phyloP scores from a whole-genome alignment of 768 basidiomycete genomes.

The Pleurotus eryngii region DNA sequence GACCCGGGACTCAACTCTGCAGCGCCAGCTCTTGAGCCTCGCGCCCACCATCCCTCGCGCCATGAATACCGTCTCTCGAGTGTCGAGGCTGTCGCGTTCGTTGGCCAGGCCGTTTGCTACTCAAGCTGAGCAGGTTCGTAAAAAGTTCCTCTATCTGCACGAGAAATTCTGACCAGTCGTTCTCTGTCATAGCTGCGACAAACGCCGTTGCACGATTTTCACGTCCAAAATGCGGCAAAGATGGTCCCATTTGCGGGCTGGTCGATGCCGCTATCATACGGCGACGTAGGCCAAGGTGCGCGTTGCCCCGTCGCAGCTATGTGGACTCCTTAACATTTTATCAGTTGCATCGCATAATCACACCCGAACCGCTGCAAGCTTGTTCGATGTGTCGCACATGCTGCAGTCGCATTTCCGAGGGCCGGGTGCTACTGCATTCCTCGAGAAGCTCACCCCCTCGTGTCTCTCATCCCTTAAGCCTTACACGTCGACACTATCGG shows the following conservation, averaged over 20 bases:
- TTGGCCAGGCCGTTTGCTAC: slow-evolving; percentile 4
- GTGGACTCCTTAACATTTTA: neutral
- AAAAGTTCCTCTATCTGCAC: neutral
- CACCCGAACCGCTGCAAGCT: slow-evolving; percentile 74
- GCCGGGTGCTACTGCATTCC: slow-evolving; percentile 70
- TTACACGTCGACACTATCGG: slow-evolving; percentile 82
- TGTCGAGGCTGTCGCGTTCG: slow-evolving; percentile 1
- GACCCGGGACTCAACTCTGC: neutral
- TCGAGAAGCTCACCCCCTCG: slow-evolving; percentile 89
- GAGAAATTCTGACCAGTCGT: neutral
- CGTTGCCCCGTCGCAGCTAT: neutral
- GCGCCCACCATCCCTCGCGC: neutral
- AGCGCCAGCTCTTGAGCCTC: neutral
- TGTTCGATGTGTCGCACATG: slow-evolving; percentile 99
- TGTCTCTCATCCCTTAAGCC: slow-evolving; percentile 64
- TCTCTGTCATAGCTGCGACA: slow-evolving; percentile 15
- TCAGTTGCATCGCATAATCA: slow-evolving; percentile 89
- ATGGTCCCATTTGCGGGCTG: slow-evolving; percentile 98
- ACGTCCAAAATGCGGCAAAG: slow-evolving; percentile 77
- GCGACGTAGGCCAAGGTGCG: slow-evolving; percentile 74
- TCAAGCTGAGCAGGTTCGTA: slow-evolving; percentile 4
- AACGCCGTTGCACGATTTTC: slow-evolving; percentile 88
- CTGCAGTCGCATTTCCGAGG: slow-evolving; percentile 90
- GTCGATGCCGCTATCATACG: slow-evolving; percentile 90
- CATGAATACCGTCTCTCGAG: slow-evolving; percentile 1